Conservation (phyloP, 768 basidiomycete species). For the Trametes gibbosa region DNA sequence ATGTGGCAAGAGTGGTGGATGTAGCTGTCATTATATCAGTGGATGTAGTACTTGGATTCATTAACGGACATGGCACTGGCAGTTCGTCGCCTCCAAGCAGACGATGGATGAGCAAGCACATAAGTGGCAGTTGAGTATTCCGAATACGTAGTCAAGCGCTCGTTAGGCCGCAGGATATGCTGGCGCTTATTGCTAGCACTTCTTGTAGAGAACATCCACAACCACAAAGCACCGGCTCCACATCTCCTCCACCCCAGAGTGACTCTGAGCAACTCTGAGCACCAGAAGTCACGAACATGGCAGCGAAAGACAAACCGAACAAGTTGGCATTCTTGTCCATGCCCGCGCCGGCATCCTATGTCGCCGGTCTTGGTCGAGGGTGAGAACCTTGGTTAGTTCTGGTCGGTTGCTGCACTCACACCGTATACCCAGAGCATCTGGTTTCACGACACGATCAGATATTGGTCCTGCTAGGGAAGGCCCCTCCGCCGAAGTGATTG, state of each 20-base stretch:
- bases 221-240: not conserved
- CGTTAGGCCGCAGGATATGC: no score
- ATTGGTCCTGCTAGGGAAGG: constrained; percentile 98
- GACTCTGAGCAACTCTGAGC: no score
- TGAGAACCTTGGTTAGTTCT: constrained; percentile 37
- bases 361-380: constrained; percentile 98
- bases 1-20: no score
- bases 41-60: no score
- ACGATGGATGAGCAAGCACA: no score
- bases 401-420: constrained; percentile 9
- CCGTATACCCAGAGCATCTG: constrained; percentile 67
- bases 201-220: constrained; percentile 7
- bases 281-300: no score
- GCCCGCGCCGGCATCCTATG: constrained; percentile 95
- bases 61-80: no score
- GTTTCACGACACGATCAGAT: constrained; percentile 97
- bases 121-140: no score
- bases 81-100: no score
- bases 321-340: constrained; percentile 87
- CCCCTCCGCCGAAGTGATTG: constrained; percentile 86
- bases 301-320: constrained; percentile 56
- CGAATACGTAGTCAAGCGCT: no score
- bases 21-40: no score
- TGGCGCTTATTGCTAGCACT: constrained; percentile 1
- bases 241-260: not conserved